Evolutionary conservation across 306 rosid genomes (phyloP), one percentile per base, ranked within the genome.

Genomic region (Pterocarpus santalinus): DNA sequence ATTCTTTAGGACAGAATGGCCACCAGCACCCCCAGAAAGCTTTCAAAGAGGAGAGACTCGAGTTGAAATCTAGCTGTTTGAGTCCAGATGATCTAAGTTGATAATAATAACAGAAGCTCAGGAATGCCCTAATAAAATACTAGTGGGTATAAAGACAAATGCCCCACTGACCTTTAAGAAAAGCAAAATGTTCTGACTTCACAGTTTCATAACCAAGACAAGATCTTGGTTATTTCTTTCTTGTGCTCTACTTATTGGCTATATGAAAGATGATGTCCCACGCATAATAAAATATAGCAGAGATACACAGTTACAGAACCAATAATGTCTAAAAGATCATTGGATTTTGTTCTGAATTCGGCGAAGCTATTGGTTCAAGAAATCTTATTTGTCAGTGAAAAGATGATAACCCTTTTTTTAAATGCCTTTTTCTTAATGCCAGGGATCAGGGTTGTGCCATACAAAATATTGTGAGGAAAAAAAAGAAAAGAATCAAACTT

Each of bases 61-160:
- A 80, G 82, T 65, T 85, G 79, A 57, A 84, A 74, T 58, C 49
- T 58, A 51, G 49, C 79, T 78, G 81, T 79, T 81, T 57, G 57
- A 87, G 74, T 57, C 67, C 47, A 68, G 76, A 86, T 85, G 52
- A 89, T 85, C 79, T 84, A 87, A 72, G 78, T 3, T 79, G 55
- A 51, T 79, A 51, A 61, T 60, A 79, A 72, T 60, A 81, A 58
- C 53, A 51, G 69, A 78, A 81, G 39, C 46, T 62, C 44, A 78
- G 15, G 33, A 77, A 47, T 61, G 57, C 35, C 60, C 38, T 68
- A 69, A 51, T 44, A 17, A 30, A 78, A 49, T 70, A 69, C 14
- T 75, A n/a, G 57, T 33, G 60, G 78, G 41, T 43, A 77, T 67
- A 34, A 38, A 16, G 66, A 44, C 10, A 7, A 56, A 41, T 36